Evolutionary conservation across 2,329 filamentous ascomycete species (phyloP).

Genomic region (Colletotrichum sojae): DNA sequence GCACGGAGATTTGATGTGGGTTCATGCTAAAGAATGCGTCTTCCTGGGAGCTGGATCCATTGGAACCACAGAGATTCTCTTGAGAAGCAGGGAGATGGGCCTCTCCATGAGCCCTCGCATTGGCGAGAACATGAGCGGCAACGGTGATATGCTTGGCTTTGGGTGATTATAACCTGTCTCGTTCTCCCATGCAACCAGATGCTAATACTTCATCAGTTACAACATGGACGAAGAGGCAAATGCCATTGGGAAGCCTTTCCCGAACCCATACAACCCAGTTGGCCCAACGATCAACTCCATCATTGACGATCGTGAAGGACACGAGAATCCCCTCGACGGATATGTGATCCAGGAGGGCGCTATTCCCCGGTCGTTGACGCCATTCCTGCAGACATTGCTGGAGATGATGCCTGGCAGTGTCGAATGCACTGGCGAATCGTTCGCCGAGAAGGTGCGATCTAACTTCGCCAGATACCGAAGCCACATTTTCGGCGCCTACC

Average conservation of each 20-base stretch:
- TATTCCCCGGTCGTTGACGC: constrained; percentile 69
- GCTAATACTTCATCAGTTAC: constrained; percentile 59
- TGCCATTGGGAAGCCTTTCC: constrained; percentile 65
- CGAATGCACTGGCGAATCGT: constrained; percentile 52
- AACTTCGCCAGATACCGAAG: constrained; percentile 65
- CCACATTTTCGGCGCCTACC: constrained; percentile 72
- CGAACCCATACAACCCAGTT: constrained; percentile 65
- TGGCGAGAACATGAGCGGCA: constrained; percentile 74
- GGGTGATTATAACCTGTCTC: constrained; percentile 56
- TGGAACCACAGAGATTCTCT: constrained; percentile 76
- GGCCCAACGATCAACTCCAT: constrained; percentile 75
- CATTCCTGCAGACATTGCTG: constrained; percentile 70
- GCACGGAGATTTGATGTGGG: constrained; percentile 75
- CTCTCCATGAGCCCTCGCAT: constrained; percentile 70
- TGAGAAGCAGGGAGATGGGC: constrained; percentile 72
- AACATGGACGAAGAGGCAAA: constrained; percentile 72
- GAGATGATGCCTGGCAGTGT: constrained; percentile 66
- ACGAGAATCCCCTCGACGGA: constrained; percentile 70
- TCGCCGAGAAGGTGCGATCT: constrained; percentile 60
- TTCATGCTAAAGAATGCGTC: constrained; percentile 74
- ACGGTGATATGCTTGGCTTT: constrained; percentile 76
- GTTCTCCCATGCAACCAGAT: neutral
- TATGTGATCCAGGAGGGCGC: constrained; percentile 76
- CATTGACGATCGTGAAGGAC: constrained; percentile 70
- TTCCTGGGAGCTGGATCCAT: constrained; percentile 77